Base-by-base conservation (phyloP, 371 early-diverging fungal genomes). In the Blakeslea trispora region DNA sequence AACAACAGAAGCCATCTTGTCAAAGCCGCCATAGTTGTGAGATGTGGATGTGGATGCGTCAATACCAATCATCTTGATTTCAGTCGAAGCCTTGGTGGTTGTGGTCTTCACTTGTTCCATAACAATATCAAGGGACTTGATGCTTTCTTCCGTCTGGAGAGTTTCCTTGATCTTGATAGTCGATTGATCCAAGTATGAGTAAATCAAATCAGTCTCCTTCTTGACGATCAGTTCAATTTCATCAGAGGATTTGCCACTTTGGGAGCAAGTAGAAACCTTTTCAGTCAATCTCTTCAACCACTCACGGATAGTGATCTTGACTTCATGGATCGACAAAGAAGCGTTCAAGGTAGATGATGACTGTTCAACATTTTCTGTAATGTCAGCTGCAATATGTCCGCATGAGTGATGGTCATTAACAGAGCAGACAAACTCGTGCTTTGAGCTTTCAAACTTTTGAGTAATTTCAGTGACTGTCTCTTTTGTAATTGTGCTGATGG, bases 241-340 rank as follows among this genome's bases (percentile, higher is more conserved):
- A 17, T 61, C 55, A 8, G 56, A 35, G 4, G 61, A 50, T 15
- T 48, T 51, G 24, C 62, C 59, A 17, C 58, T 53, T 48, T 65
- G 53, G 37, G 65, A 61, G 22, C 58, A 50, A 11, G 45, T 23
- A 24, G 69, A 69, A n/a, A 69, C 69, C 34, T 51, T 61, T 43
- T 69, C 62, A 21, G 69, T 55, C 46, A 69, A 18, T n/a, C 44
- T 31, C 43, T 57, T 58, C 5, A 69, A 41, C 69, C 65, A 69
- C 32, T 65, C 55, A 50, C 62, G 65, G 10, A 65, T 50, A 22
- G 61, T 65, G 11, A 61, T 47, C 34, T 60, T 64, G 18, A 69
- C 39, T 46, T 69, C 69, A 47, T 69, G 61, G 21, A 69, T 50
- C 22, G 62, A 51, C 14, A 59, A 28, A 24, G 68, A 63, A 34